Conservation (phyloP, 2,329 filamentous ascomycete genomes). For the Clarireedia paspali region DNA sequence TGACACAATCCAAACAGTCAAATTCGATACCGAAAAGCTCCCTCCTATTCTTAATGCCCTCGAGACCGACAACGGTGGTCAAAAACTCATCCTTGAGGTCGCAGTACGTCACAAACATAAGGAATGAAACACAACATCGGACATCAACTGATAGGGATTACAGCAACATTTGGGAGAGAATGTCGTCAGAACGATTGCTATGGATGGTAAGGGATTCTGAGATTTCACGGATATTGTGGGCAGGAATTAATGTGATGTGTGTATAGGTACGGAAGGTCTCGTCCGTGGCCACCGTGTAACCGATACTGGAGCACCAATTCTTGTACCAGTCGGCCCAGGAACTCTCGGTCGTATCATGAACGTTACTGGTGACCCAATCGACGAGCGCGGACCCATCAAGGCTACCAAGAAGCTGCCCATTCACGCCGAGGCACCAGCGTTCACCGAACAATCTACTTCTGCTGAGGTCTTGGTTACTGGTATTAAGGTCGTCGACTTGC, state of each 20-base stretch:
- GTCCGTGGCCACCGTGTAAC: constrained; percentile 78
- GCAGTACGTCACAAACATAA: constrained; percentile 55
- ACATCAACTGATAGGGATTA: constrained; percentile 32
- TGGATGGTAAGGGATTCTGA: constrained; percentile 72
- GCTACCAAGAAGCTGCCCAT: constrained; percentile 79
- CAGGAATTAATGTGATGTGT: constrained; percentile 19
- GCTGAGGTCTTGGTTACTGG: constrained; percentile 97
- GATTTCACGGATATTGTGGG: constrained; percentile 5
- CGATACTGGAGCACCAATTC: constrained; percentile 93
- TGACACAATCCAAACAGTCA: constrained; percentile 55
- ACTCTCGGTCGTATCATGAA: constrained; percentile 99
- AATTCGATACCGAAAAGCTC: constrained; percentile 91
- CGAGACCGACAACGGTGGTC: constrained; percentile 80
- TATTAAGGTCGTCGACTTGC: constrained; percentile 99
- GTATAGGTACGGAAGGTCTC: constrained; percentile 94
- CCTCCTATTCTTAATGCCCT: constrained; percentile 97
- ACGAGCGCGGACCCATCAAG: constrained; percentile 98
- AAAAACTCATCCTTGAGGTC: constrained; percentile 95
- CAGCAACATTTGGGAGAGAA: constrained; percentile 99
- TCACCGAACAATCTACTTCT: constrained; percentile 90
- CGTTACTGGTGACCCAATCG: constrained; percentile 99
- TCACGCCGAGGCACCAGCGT: constrained; percentile 86
- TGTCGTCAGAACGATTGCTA: constrained; percentile 99
- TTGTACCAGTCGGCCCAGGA: constrained; percentile 85
- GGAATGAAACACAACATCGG: constrained; percentile 11